Percentiles rank a stretch among this genome's conserved stretches.
Evolutionary conservation across 1,284 basidiomycete species (phyloP).

Genomic region (Nidula niveotomentosa): DNA sequence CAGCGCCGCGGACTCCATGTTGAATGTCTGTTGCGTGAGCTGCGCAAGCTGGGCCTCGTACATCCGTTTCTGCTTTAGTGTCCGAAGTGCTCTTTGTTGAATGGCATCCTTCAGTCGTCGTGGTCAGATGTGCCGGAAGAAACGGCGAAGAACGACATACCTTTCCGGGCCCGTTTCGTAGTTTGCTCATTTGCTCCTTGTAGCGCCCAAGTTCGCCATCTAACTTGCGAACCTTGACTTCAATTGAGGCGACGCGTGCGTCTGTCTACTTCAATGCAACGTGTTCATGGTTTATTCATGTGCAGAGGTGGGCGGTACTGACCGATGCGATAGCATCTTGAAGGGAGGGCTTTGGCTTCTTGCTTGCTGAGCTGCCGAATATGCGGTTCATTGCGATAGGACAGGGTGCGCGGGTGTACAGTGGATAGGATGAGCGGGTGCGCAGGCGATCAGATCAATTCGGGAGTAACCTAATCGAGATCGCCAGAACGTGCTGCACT

Average conservation of each 20-base stretch:
- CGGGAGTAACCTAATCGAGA: too few species aligned
- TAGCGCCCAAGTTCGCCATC: slow-evolving; percentile 93
- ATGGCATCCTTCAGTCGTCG: slow-evolving; percentile 72
- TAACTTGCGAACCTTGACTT: slow-evolving; percentile 97
- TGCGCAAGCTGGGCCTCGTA: slow-evolving; percentile 93
- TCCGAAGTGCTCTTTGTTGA: slow-evolving; percentile 92
- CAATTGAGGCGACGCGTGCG: slow-evolving; percentile 83
- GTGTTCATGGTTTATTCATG: slow-evolving; percentile 3
- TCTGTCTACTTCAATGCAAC: slow-evolving; percentile 68
- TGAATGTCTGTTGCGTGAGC: slow-evolving; percentile 94
- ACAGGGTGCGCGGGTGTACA: too few species aligned
- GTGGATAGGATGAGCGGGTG: too few species aligned
- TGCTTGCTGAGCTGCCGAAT: slow-evolving; percentile 74
- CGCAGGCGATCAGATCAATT: too few species aligned
- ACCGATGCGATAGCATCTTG: slow-evolving; percentile 92
- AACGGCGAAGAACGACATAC: slow-evolving; percentile 35
- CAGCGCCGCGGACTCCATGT: slow-evolving; percentile 97
- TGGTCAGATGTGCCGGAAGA: not conserved
- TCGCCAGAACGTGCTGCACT: too few species aligned
- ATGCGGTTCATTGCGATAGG: slow-evolving; percentile 68
- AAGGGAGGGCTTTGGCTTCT: slow-evolving; percentile 87
- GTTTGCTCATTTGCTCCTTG: slow-evolving; percentile 96
- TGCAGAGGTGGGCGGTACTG: slow-evolving; percentile 24
- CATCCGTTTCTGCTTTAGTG: slow-evolving; percentile 95
- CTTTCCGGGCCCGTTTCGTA: slow-evolving; percentile 95